Base-by-base conservation (phyloP, 2,329 filamentous ascomycete genomes). In the Colletotrichum lentis region DNA sequence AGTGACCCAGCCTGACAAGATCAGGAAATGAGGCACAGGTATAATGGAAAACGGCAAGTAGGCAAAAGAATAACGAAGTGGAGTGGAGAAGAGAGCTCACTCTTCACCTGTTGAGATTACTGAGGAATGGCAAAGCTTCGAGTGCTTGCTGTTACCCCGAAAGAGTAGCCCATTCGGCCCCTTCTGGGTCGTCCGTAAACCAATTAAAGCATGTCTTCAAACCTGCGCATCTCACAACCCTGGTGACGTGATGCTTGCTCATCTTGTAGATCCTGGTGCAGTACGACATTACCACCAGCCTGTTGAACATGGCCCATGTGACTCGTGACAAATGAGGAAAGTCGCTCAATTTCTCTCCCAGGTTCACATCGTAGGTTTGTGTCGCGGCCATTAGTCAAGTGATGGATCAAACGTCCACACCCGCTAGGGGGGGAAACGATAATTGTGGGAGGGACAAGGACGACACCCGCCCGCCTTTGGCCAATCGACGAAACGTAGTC, bases 21-120 rank as follows among this genome's bases (percentile, higher is more conserved):
- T 54, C 57, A 62, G 57, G 53, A 44, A 44, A 61, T 56, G 66
- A 69, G 62, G 66, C 50, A 58, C 27, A 59, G 62, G 62, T 69
- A 61, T 31, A 65, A 56, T 55, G 62, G 66, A 22, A 69, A 69
- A 66, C 37, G 62, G 56, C 62, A 65, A 69, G 66, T 69, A 69
- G 62, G 49, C 66, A 56, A 47, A 60, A 64, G 20, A 66, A 49
- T 53, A 60, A 61, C 56, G 44, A 54, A 47, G 27, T 6, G 24
- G 62, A 55, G 66, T 54, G 50, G 62, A n/a, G n/a, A 52, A 22
- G n/a, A 22, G n/a, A 52, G 18, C 16, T 20, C 5, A 37, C 43
- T 60, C 44, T 63, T 14, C 5, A 39, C 18, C 10, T 60, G 27
- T 60, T 8, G 41, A 65, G 54, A 69, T 49, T 52, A 55, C 16